phyloP scores from a whole-genome alignment of 768 basidiomycete species.

The Lepiota brunneoincarnata region DNA sequence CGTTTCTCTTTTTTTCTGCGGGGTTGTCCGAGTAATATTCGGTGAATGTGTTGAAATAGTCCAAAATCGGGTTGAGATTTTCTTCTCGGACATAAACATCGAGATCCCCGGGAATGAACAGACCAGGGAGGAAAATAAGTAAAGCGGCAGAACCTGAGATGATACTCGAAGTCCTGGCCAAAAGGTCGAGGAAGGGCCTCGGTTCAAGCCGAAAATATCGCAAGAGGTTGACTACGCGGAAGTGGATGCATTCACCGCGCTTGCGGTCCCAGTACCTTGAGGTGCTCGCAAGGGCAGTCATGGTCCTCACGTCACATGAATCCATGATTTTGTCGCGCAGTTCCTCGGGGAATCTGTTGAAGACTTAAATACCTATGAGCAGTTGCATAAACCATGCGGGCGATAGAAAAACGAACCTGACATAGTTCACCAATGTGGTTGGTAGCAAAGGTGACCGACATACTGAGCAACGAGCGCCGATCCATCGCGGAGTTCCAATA shows the following conservation, averaged over 20 bases:
- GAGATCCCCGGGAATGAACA: slow-evolving; percentile 8
- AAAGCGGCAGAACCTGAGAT: slow-evolving; percentile 11
- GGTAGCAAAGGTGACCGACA: not conserved
- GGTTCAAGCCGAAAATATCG: slow-evolving; percentile 1
- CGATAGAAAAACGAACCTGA: slow-evolving; percentile 3
- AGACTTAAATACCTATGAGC: not conserved
- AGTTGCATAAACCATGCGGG: too few relatives aligned
- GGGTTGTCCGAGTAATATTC: not conserved
- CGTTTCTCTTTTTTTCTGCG: not conserved
- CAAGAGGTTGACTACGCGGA: not conserved
- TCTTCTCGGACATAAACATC: slow-evolving; percentile 8
- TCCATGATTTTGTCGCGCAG: slow-evolving; percentile 6
- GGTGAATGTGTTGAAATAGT: slow-evolving; percentile 1
- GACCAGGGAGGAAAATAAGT: slow-evolving; percentile 6
- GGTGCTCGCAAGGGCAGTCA: slow-evolving; percentile 1
- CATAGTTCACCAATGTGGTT: not conserved
- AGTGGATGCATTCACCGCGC: not conserved
- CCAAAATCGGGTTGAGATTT: not conserved
- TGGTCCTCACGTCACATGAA: not conserved
- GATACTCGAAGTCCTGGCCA: slow-evolving; percentile 1
- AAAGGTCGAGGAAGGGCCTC: not conserved
- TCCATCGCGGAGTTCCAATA: slow-evolving; percentile 8
- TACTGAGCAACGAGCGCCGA: too few relatives aligned
- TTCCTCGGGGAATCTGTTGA: slow-evolving; percentile 5
- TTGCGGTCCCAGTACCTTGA: slow-evolving; percentile 7